phyloP scores from a whole-genome alignment of 208 protist genomes.

The Trypanosoma theileri region DNA sequence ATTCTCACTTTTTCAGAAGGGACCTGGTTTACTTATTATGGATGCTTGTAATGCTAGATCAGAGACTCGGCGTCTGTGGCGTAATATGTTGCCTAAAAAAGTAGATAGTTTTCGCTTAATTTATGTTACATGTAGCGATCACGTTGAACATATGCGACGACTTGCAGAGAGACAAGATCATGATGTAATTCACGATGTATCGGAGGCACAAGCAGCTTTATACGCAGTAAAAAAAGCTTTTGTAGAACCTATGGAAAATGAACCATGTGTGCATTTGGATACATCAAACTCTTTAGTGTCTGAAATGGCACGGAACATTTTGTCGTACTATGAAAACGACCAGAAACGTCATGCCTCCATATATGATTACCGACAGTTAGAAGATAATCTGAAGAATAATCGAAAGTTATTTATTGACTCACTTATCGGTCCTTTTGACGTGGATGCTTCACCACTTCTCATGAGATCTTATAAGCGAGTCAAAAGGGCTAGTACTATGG shows the following conservation, averaged over 20 bases:
- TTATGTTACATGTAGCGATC: conserved; percentile 57
- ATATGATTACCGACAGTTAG: conserved; percentile 14
- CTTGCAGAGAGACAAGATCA: conserved; percentile 40
- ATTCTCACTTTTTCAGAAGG: conserved; percentile 44
- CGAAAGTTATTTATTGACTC: conserved; percentile 15
- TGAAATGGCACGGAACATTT: conserved; percentile 15
- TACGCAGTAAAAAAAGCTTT: conserved; percentile 63
- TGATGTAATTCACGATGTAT: conserved; percentile 38
- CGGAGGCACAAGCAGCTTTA: conserved; percentile 66
- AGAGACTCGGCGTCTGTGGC: conserved; percentile 24
- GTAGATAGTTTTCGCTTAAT: conserved; percentile 36
- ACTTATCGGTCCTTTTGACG: conserved; percentile 16
- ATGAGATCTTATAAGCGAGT: not conserved
- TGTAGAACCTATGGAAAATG: conserved; percentile 38
- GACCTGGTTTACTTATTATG: conserved; percentile 52
- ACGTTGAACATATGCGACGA: conserved; percentile 31
- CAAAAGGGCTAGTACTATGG: not conserved
- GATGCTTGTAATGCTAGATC: conserved; percentile 77
- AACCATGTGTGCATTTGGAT: conserved; percentile 30
- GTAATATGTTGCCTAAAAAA: conserved; percentile 15
- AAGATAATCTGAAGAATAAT: not conserved
- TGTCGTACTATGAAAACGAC: conserved; percentile 11
- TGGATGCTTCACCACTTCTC: conserved; percentile 1
- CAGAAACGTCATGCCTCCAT: not conserved
- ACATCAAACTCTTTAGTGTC: conserved; percentile 20